Conservation (phyloP, 345 rosid genomes). For the Acer negundo region DNA sequence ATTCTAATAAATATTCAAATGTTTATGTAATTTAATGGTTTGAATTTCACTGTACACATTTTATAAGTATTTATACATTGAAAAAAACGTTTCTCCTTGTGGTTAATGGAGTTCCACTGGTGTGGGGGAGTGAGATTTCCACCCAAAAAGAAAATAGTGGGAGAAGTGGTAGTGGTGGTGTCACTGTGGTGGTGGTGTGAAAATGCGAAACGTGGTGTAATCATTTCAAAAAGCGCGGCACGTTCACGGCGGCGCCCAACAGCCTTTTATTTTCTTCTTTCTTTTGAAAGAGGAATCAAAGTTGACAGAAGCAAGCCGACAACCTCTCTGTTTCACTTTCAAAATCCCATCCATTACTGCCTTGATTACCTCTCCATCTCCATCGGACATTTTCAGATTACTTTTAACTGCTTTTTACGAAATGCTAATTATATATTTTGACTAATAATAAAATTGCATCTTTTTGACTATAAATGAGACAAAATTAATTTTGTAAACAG, state of each 20-base stretch:
- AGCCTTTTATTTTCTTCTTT: constrained; percentile 5
- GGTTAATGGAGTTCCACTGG: background rate
- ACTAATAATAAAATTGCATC: too few species aligned
- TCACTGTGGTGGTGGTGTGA: background rate
- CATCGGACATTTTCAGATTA: background rate
- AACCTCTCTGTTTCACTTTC: constrained; percentile 18
- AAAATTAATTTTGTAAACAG: too few species aligned
- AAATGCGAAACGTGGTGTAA: constrained; percentile 14
- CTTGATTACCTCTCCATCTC: background rate
- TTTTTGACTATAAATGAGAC: too few species aligned
- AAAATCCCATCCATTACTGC: background rate
- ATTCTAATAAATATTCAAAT: too few species aligned
- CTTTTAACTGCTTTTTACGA: too few species aligned
- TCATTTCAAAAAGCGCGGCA: background rate
- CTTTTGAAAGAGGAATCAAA: background rate
- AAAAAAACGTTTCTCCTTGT: too few species aligned
- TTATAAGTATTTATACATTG: too few species aligned
- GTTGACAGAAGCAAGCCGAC: constrained; percentile 15
- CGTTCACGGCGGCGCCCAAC: constrained; percentile 36
- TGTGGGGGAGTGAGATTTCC: background rate
- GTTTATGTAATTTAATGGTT: too few species aligned
- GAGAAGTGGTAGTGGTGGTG: background rate
- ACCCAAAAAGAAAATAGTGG: background rate
- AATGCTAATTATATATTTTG: too few species aligned
- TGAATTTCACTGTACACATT: too few species aligned